phyloP scores from a whole-genome alignment of 2,329 filamentous ascomycete species.

The Colletotrichum camelliae region DNA sequence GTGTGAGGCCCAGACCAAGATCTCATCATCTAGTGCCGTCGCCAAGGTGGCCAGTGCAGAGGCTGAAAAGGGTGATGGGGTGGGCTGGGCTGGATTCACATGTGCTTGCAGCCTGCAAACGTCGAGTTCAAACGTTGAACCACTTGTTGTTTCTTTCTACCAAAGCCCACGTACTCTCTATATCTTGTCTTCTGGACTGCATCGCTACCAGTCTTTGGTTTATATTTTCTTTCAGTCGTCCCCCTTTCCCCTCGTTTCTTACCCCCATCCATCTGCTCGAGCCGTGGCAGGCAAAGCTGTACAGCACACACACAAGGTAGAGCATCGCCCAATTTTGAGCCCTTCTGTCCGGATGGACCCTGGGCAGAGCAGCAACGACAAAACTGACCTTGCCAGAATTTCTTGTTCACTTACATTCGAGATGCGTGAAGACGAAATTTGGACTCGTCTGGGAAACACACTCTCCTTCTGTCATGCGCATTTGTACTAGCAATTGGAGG shows the following conservation, averaged over 20 bases:
- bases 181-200: not conserved
- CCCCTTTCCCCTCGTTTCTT: not conserved
- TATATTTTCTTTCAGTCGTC: not conserved
- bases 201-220: not conserved
- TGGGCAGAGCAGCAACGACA: not conserved
- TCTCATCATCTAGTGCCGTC: not conserved
- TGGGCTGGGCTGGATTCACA: not conserved
- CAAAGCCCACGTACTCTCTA: not conserved
- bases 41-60: slow-evolving; percentile 7
- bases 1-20: not conserved
- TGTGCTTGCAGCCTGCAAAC: not conserved
- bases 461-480: not conserved
- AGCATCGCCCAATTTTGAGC: not conserved
- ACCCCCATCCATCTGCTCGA: not conserved
- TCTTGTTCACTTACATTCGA: not conserved
- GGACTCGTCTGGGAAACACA: not conserved
- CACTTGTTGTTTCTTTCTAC: not conserved
- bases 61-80: not conserved
- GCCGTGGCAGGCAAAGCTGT: not conserved
- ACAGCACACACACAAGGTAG: not conserved
- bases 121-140: not conserved
- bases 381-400: not conserved
- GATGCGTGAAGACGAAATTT: not conserved
- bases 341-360: not conserved
- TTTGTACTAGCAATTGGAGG: not conserved